Evolutionary conservation across 768 basidiomycete genomes (phyloP).

Genomic region (Melanogaster broomeanus): DNA sequence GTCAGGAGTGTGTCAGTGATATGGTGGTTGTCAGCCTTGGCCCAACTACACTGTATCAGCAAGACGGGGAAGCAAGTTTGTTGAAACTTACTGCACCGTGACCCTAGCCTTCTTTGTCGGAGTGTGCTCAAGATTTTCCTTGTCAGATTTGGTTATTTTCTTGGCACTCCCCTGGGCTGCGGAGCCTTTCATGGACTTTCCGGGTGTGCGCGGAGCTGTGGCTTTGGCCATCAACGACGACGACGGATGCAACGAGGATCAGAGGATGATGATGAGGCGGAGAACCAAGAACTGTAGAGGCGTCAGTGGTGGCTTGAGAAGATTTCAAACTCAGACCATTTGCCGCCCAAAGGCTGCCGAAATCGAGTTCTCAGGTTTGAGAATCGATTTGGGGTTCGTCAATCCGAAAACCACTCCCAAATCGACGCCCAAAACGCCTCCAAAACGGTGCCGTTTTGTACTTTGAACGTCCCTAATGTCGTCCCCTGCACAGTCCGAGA

Average conservation of each 20-base stretch:
- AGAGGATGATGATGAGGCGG: too few species aligned
- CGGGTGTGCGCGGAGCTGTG: not conserved
- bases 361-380: too few species aligned
- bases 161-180: not conserved
- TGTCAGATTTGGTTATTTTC: not conserved
- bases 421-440: too few species aligned
- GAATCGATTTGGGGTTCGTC: too few species aligned
- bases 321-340: too few species aligned
- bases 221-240: not conserved
- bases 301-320: too few species aligned
- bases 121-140: not conserved
- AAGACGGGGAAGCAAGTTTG: not conserved
- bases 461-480: too few species aligned
- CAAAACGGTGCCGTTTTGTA: too few species aligned
- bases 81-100: not conserved
- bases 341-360: too few species aligned
- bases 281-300: too few species aligned
- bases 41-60: conserved; percentile 1
- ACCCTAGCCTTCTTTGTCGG: not conserved
- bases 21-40: conserved; percentile 1
- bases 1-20: conserved; percentile 19
- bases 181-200: not conserved
- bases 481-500: too few species aligned
- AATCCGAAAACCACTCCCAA: too few species aligned
- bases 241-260: not conserved